Evolutionary conservation across 768 basidiomycete genomes (phyloP).

Genomic region (Sporobolomyces pararoseus): DNA sequence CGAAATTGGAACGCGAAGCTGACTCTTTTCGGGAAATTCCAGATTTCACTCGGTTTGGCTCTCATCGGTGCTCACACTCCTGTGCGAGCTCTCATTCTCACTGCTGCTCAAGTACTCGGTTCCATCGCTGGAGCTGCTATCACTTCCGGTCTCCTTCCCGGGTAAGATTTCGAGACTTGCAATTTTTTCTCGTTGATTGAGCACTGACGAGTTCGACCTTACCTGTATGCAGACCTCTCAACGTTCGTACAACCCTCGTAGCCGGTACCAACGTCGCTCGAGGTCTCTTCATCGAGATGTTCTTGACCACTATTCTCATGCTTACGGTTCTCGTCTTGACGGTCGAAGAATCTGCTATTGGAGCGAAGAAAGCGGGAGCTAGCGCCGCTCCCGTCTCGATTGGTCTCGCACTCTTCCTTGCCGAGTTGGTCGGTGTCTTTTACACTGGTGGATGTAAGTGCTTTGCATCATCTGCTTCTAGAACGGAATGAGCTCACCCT

Average conservation of each 20-base stretch:
- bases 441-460: background rate
- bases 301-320: conserved; percentile 47
- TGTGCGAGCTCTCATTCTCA: conserved; percentile 47
- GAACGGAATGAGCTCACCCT: background rate
- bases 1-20: background rate
- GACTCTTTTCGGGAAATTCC: conserved; percentile 44
- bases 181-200: background rate
- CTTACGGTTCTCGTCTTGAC: conserved; percentile 15
- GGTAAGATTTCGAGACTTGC: background rate
- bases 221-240: conserved; percentile 20
- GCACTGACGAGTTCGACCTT: too few species aligned
- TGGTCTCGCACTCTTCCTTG: conserved; percentile 49
- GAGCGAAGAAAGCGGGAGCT: conserved; percentile 45
- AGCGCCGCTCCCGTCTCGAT: conserved; percentile 50
- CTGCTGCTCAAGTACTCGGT: conserved; percentile 48
- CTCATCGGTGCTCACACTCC: conserved; percentile 51
- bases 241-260: conserved; percentile 37
- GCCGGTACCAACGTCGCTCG: conserved; percentile 47
- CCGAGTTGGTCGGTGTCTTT: conserved; percentile 30
- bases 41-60: conserved; percentile 49
- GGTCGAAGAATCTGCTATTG: conserved; percentile 15
- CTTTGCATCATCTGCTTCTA: background rate
- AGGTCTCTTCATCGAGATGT: conserved; percentile 51
- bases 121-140: conserved; percentile 47
- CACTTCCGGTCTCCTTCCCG: conserved; percentile 20